A percentile compares a stretch with the other conserved stretches of the same genome.
phyloP scores from a whole-genome alignment of 306 rosid genomes.

The Lathyrus aphaca region DNA sequence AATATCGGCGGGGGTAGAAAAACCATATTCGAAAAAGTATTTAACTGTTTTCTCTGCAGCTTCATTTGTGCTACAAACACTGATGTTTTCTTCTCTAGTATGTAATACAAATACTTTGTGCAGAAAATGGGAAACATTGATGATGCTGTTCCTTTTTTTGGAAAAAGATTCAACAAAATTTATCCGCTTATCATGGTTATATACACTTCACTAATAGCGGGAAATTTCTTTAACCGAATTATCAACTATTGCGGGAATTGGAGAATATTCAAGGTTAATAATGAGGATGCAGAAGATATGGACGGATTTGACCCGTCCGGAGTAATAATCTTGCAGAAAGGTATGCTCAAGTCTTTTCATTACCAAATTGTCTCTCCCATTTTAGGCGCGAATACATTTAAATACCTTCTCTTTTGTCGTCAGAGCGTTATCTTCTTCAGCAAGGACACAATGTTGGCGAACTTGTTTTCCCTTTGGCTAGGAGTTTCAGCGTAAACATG shows the following conservation, averaged over 20 bases:
- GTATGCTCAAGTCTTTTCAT: constrained; percentile 41
- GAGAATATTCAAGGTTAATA: constrained; percentile 67
- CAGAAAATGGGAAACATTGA: constrained; percentile 97
- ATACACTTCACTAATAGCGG: constrained; percentile 76
- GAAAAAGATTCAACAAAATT: constrained; percentile 81
- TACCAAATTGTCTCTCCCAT: too few relatives aligned
- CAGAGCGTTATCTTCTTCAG: constrained; percentile 86
- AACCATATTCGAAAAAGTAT: constrained; percentile 83
- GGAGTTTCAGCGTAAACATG: constrained; percentile 61
- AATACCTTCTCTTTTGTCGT: background rate
- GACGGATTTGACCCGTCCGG: constrained; percentile 95
- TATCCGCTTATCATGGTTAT: constrained; percentile 94
- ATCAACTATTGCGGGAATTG: constrained; percentile 74
- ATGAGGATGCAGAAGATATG: constrained; percentile 67
- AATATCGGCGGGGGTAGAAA: constrained; percentile 54
- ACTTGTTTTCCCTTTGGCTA: constrained; percentile 86
- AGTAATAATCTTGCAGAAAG: constrained; percentile 79
- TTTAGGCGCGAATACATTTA: background rate
- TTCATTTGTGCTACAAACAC: constrained; percentile 29
- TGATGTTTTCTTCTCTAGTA: constrained; percentile 10
- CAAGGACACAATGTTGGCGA: constrained; percentile 90
- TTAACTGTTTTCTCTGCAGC: constrained; percentile 30
- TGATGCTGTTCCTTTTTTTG: constrained; percentile 90
- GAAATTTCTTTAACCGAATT: constrained; percentile 73
- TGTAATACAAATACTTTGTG: constrained; percentile 40